These are phyloP conservation scores for Seiridium cupressi DNA, from an alignment of 2,329 filamentous ascomycete genomes.

Conservation along the genomic window DNA sequence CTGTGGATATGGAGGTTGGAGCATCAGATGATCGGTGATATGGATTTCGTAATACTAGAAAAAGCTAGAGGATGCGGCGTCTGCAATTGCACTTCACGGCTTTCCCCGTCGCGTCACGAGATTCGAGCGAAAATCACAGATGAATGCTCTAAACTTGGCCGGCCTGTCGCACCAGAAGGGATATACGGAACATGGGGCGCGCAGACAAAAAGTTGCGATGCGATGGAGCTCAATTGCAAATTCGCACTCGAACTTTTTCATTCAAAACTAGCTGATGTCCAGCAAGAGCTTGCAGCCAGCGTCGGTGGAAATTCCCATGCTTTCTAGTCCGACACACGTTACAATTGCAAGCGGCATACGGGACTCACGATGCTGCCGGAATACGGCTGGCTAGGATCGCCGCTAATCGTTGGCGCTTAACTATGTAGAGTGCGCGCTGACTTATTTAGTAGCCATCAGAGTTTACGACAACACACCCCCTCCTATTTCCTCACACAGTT, in stretches of 20 bases:
- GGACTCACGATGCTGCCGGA: neutral
- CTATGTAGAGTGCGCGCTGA: neutral
- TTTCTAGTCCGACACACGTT: neutral
- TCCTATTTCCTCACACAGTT: neutral
- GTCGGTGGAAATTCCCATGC: neutral
- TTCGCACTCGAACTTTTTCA: neutral
- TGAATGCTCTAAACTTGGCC: neutral
- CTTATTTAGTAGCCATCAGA: neutral
- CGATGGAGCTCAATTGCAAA: neutral
- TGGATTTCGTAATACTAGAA: neutral
- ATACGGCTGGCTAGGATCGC: neutral
- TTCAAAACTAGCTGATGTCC: neutral
- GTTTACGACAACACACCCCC: neutral
- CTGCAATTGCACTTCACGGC: neutral
- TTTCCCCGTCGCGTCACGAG: neutral
- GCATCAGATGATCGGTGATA: neutral
- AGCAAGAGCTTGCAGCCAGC: neutral
- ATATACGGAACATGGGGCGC: neutral
- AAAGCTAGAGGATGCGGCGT: neutral
- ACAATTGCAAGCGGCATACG: neutral
- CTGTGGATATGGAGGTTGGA: constrained; percentile 1
- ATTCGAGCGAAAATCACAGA: neutral
- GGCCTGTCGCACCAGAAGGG: constrained; percentile 4
- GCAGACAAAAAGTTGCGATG: neutral
- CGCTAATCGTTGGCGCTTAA: constrained; percentile 1